Conservation (phyloP, 1,284 basidiomycete genomes). For the Coniophora puteana region DNA sequence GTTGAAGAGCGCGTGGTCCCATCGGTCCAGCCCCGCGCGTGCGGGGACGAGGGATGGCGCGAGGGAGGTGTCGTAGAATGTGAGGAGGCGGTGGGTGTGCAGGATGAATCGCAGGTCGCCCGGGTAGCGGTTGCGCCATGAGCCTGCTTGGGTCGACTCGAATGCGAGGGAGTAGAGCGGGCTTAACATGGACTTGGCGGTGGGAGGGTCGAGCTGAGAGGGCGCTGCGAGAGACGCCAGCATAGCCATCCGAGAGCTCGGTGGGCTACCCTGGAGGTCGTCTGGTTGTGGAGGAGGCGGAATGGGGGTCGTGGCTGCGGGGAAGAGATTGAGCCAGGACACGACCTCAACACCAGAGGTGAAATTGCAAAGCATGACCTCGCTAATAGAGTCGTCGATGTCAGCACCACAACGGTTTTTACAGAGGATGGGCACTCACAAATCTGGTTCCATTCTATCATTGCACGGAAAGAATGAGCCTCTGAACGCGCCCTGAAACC, state of each 20-base stretch:
- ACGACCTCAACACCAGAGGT: conserved; percentile 32
- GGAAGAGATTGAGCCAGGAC: conserved; percentile 22
- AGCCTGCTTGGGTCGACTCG: conserved; percentile 11
- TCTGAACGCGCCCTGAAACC: background rate
- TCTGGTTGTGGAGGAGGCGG: conserved; percentile 1
- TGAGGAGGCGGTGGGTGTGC: conserved; percentile 21
- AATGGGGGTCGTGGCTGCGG: conserved; percentile 1
- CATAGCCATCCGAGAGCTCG: too few species aligned
- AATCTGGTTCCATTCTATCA: conserved; percentile 39
- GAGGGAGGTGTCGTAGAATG: conserved; percentile 23
- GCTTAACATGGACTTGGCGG: background rate
- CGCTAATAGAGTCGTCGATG: conserved; percentile 21
- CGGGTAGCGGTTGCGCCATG: conserved; percentile 23
- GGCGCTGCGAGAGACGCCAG: background rate
- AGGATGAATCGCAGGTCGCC: conserved; percentile 26
- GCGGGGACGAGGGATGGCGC: conserved; percentile 16
- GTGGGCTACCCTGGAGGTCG: too few species aligned
- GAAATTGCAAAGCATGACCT: conserved; percentile 46
- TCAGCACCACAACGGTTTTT: background rate
- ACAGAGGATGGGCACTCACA: conserved; percentile 25
- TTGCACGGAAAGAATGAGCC: background rate
- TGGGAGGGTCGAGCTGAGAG: background rate
- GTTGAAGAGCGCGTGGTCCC: conserved; percentile 20
- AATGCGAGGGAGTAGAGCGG: background rate
- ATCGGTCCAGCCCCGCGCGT: conserved; percentile 13